A percentile compares a stretch with the other conserved stretches of the same genome.
Evolutionary conservation across 345 rosid genomes (phyloP).

Genomic region (Garcia nutans): DNA sequence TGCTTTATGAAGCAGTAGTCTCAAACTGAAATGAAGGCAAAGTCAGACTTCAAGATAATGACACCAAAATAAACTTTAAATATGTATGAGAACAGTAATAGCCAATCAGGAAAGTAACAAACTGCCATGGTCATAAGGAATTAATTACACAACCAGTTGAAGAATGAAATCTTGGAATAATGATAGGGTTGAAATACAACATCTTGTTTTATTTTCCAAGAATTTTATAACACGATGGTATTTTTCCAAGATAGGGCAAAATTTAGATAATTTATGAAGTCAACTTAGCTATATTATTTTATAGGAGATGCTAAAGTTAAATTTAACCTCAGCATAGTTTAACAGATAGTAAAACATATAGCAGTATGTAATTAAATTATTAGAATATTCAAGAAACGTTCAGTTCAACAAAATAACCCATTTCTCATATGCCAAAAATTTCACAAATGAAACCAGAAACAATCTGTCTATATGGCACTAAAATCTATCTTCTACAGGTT

Average conservation of each 20-base stretch:
- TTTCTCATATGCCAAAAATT: slow-evolving; percentile 1
- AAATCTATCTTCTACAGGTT: neutral
- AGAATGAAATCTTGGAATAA: neutral
- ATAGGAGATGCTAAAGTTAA: neutral
- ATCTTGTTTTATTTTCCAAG: neutral
- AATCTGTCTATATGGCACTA: neutral
- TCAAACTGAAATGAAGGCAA: slow-evolving; percentile 55
- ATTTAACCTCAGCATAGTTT: neutral
- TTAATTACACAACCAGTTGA: neutral
- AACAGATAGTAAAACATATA: neutral
- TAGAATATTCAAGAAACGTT: neutral
- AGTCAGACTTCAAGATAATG: slow-evolving; percentile 14
- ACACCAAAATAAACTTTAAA: neutral
- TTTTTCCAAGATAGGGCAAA: neutral
- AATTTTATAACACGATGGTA: neutral
- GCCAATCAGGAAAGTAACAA: neutral
- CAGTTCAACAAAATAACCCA: neutral
- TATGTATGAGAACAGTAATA: neutral
- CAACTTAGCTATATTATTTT: slow-evolving; percentile 4
- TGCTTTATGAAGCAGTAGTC: slow-evolving; percentile 72
- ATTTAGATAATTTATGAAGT: neutral
- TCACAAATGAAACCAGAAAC: neutral
- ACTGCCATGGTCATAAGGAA: neutral
- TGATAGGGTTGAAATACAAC: neutral
- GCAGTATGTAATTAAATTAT: neutral